These are phyloP conservation scores for Chaetomium cochliodes DNA, from an alignment of 495 filamentous ascomycete species.

Conservation along the genomic window DNA sequence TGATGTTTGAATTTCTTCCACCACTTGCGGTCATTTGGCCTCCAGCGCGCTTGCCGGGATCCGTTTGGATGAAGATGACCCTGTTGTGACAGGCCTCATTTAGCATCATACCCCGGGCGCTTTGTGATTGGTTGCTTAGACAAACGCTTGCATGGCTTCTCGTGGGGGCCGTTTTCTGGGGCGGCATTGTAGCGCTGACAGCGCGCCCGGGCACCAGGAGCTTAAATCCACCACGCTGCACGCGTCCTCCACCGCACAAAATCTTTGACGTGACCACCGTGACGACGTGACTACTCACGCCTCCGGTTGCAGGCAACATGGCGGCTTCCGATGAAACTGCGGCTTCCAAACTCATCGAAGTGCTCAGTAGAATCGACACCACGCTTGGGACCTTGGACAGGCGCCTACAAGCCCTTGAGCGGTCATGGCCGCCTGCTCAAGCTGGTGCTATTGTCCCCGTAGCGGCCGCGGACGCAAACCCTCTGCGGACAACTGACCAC, in stretches of 20 bases:
- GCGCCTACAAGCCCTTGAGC: neutral
- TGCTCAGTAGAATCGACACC: neutral
- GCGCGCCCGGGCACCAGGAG: no score
- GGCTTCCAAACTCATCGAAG: constrained; percentile 7
- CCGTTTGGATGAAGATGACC: no score
- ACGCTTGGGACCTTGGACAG: neutral
- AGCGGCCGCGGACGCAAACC: neutral
- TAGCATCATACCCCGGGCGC: no score
- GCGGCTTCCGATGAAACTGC: neutral
- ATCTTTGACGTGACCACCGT: neutral
- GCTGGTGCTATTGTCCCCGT: neutral
- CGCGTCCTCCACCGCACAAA: neutral
- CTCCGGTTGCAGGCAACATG: neutral
- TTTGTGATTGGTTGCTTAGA: no score
- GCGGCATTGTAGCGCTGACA: no score
- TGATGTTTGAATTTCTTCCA: constrained; percentile 20
- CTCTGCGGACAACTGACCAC: neutral
- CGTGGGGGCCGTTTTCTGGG: no score
- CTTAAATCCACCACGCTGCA: no score
- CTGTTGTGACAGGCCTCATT: no score
- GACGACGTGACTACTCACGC: neutral
- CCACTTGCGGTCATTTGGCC: no score
- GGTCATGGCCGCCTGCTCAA: neutral
- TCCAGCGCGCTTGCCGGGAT: no score
- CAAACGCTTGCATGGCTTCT: no score